These are phyloP conservation scores for Capillidium heterosporum DNA, from an alignment of 371 early-diverging fungal species.

Conservation along the genomic window DNA sequence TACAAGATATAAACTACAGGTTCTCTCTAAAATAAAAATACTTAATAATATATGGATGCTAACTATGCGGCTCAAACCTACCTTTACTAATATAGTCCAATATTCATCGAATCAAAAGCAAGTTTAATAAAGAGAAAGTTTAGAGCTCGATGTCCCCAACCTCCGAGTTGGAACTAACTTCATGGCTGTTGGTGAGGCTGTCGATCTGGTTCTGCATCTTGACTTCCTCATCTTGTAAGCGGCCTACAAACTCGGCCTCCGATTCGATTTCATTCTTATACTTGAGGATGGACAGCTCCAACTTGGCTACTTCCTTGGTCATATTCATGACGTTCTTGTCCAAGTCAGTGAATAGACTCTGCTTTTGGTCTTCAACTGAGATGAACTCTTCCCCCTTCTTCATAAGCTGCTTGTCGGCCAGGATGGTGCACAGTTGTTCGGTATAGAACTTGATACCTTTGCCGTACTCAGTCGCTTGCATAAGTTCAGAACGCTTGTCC, in stretches of 20 bases:
- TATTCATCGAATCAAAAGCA: not conserved
- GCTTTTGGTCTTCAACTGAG: too few relatives aligned
- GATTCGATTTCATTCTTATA: not conserved
- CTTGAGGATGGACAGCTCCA: not conserved
- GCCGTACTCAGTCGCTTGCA: not conserved
- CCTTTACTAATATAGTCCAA: too few relatives aligned
- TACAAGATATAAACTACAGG: too few relatives aligned
- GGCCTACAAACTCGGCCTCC: not conserved
- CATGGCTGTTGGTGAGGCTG: too few relatives aligned
- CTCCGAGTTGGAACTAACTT: too few relatives aligned
- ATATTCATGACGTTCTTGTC: not conserved
- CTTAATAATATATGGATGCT: too few relatives aligned
- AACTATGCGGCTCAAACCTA: too few relatives aligned
- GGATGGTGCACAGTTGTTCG: not conserved
- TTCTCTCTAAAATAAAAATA: too few relatives aligned
- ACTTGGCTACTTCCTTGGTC: not conserved
- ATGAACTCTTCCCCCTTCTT: not conserved
- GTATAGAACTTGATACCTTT: not conserved
- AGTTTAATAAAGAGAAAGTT: not conserved
- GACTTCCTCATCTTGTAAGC: not conserved
- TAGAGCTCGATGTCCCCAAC: too few relatives aligned
- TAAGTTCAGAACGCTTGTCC: not conserved
- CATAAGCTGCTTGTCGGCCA: not conserved
- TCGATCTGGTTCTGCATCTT: too few relatives aligned
- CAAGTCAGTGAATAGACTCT: not conserved